A percentile compares a stretch with the other conserved stretches of the same genome.
Evolutionary conservation across 306 rosid genomes (phyloP).

Genomic region (Medicago ruthenica): DNA sequence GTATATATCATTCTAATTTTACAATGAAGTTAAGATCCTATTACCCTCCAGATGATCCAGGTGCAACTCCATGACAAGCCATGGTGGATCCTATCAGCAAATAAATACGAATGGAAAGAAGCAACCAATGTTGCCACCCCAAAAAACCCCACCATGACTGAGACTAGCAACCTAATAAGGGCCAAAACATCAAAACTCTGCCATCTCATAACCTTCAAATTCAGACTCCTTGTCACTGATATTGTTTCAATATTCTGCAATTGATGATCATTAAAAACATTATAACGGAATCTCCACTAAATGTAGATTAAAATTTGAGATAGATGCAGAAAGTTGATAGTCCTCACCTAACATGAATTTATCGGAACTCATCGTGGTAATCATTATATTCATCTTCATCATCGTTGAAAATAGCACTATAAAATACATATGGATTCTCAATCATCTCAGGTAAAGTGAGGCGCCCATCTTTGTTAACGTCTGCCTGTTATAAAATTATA

Average conservation of each 20-base stretch:
- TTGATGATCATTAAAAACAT: conserved; percentile 17
- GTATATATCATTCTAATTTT: conserved; percentile 43
- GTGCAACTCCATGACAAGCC: conserved; percentile 39
- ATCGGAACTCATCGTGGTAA: conserved; percentile 93
- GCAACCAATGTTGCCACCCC: conserved; percentile 37
- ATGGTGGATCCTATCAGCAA: conserved; percentile 42
- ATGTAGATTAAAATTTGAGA: conserved; percentile 27
- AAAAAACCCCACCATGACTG: conserved; percentile 40
- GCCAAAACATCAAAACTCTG: conserved; percentile 36
- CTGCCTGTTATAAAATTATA: conserved; percentile 70
- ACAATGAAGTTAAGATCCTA: conserved; percentile 42
- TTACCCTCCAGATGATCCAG: conserved; percentile 38
- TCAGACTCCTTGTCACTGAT: conserved; percentile 21
- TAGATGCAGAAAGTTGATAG: conserved; percentile 1
- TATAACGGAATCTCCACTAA: not conserved
- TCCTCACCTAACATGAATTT: conserved; percentile 50
- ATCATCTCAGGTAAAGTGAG: conserved; percentile 89
- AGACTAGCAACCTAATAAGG: conserved; percentile 33
- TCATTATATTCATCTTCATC: conserved; percentile 75
- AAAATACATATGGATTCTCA: conserved; percentile 91
- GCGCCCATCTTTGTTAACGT: conserved; percentile 86
- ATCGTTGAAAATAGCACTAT: conserved; percentile 85
- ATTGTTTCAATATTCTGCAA: conserved; percentile 51
- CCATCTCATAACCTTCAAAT: conserved; percentile 37
- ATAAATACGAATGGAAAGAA: conserved; percentile 43